Percentiles rank a stretch among this genome's conserved stretches.
Conservation (phyloP, 2,329 filamentous ascomycete species). For the Penicillium sumatraense region DNA sequence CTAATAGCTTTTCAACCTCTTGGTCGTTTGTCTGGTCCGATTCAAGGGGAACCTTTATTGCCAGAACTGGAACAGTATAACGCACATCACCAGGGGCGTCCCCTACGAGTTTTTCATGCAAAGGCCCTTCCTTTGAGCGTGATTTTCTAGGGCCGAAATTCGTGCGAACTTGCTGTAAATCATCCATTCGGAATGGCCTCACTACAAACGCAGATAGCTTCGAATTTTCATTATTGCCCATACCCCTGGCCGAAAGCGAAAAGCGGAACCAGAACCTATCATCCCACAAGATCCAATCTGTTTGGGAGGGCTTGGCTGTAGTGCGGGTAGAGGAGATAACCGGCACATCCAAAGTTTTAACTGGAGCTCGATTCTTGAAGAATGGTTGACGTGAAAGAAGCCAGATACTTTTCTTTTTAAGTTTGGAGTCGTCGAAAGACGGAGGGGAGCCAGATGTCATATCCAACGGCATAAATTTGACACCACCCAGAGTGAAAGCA, state of each 20-base stretch:
- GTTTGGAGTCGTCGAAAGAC: background rate
- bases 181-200: constrained; percentile 43
- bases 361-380: constrained; percentile 31
- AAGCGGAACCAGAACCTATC: constrained; percentile 61
- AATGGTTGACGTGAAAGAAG: constrained; percentile 44
- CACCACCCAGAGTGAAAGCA: constrained; percentile 56
- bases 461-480: constrained; percentile 51
- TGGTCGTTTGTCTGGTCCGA: background rate
- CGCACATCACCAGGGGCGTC: constrained; percentile 42
- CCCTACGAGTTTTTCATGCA: constrained; percentile 25
- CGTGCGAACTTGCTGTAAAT: constrained; percentile 26
- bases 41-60: constrained; percentile 9
- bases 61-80: constrained; percentile 48
- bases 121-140: background rate
- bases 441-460: constrained; percentile 1
- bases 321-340: background rate
- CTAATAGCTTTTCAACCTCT: constrained; percentile 23
- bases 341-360: constrained; percentile 23
- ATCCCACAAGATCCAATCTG: constrained; percentile 55
- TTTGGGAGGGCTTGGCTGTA: constrained; percentile 3
- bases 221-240: too few relatives aligned
- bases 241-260: too few relatives aligned
- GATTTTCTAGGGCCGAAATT: background rate
- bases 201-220: constrained; percentile 37
- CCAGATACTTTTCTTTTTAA: constrained; percentile 36